These are phyloP conservation scores for Lotmaria passim DNA, from an alignment of 208 protist species.

Conservation along the genomic window DNA sequence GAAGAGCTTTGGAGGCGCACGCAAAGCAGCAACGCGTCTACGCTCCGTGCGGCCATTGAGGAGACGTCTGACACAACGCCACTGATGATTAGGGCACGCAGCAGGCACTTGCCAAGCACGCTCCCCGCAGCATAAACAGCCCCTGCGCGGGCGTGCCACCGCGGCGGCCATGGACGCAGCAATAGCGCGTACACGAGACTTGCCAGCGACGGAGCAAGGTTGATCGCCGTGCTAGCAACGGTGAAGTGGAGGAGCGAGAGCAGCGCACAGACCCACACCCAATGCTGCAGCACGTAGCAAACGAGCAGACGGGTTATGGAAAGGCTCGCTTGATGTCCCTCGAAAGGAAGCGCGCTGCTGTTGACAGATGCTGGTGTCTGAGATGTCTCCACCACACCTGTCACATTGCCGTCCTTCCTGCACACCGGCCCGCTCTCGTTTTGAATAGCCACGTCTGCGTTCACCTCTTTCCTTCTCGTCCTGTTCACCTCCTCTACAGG, in stretches of 20 bases:
- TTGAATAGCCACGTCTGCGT: too few species aligned
- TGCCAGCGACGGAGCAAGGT: constrained; percentile 44
- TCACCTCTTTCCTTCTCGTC: neutral
- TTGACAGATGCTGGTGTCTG: neutral
- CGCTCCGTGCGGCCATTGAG: neutral
- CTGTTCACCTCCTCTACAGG: neutral
- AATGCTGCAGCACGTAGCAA: constrained; percentile 31
- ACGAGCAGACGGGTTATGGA: neutral
- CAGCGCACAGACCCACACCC: constrained; percentile 39
- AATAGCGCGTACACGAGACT: constrained; percentile 39
- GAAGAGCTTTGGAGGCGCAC: neutral
- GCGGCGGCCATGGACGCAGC: constrained; percentile 44
- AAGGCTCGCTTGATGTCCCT: too few species aligned
- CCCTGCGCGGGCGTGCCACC: constrained; percentile 29
- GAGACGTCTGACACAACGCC: neutral
- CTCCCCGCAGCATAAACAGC: constrained; percentile 30
- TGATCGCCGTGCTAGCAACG: constrained; percentile 41
- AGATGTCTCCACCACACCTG: neutral
- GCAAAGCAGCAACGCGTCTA: constrained; percentile 12
- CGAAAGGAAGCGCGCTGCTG: too few species aligned
- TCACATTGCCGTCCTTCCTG: neutral
- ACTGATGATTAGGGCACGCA: constrained; percentile 10
- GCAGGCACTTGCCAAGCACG: constrained; percentile 40
- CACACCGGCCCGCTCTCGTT: too few species aligned
- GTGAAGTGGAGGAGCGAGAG: constrained; percentile 48